A percentile compares a stretch with the other conserved stretches of the same genome.
Conservation (phyloP, 2,329 filamentous ascomycete genomes). For the Torrubiellomyces zombiae region DNA sequence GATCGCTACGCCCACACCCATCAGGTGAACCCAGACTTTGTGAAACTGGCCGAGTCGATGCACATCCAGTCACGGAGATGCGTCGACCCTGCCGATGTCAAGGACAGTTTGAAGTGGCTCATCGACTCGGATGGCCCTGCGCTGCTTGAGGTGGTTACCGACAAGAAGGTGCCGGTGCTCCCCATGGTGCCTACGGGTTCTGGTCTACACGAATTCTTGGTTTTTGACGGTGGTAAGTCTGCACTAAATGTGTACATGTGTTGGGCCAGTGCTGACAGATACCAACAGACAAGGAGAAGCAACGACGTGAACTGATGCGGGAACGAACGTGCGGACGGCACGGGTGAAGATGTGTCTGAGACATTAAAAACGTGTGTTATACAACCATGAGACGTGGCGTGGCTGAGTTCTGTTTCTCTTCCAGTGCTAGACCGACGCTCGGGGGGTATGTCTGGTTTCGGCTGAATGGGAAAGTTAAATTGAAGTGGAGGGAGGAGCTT, state of each 20-base stretch:
- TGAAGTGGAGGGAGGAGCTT: no score
- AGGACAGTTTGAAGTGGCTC: constrained; percentile 70
- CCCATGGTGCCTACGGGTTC: constrained; percentile 90
- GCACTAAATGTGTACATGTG: neutral
- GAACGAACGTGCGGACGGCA: constrained; percentile 40
- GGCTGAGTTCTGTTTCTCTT: no score
- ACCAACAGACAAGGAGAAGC: constrained; percentile 49
- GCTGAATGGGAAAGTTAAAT: no score
- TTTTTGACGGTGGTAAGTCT: constrained; percentile 16
- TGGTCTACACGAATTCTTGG: constrained; percentile 78
- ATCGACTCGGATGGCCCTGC: constrained; percentile 83
- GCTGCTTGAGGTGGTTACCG: constrained; percentile 79
- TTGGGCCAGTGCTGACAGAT: constrained; percentile 1
- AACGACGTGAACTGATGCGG: constrained; percentile 49
- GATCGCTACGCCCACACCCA: constrained; percentile 87
- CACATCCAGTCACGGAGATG: constrained; percentile 59
- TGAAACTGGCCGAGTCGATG: constrained; percentile 87
- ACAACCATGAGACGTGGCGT: no score
- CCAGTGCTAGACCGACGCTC: no score
- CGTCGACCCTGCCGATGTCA: constrained; percentile 58
- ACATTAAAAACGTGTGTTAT: no score
- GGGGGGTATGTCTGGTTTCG: no score
- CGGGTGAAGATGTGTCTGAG: constrained; percentile 7
- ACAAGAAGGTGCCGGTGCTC: constrained; percentile 85
- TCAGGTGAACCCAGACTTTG: constrained; percentile 88